Conservation (phyloP, 106 monocot genomes). For the Dactylorhiza incarnata region DNA sequence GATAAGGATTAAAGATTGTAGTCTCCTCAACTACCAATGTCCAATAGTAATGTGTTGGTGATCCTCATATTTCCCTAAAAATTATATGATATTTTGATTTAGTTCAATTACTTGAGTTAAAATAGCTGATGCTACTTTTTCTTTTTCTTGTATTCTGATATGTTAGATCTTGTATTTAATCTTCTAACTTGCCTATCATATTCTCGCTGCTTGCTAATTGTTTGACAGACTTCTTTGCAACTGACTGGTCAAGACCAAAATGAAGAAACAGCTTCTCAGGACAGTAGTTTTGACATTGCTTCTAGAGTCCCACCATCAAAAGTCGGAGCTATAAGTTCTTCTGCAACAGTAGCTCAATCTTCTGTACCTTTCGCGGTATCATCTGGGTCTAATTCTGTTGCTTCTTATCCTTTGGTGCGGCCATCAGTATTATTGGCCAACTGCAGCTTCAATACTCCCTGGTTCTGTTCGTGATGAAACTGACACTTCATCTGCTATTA, state of each 20-base stretch:
- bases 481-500: conserved; percentile 35
- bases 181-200: conserved; percentile 5
- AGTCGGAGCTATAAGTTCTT: conserved; percentile 16
- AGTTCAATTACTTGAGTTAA: neutral
- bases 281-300: conserved; percentile 37
- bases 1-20: neutral
- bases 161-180: neutral
- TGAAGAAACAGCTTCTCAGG: conserved; percentile 63
- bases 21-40: neutral
- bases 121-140: neutral
- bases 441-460: conserved; percentile 40
- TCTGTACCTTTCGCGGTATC: conserved; percentile 2
- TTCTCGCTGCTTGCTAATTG: conserved; percentile 14
- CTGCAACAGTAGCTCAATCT: conserved; percentile 5
- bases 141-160: neutral
- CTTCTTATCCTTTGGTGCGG: conserved; percentile 25
- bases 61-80: neutral
- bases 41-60: neutral
- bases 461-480: conserved; percentile 27
- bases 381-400: conserved; percentile 17
- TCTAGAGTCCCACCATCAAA: conserved; percentile 57
- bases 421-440: conserved; percentile 26
- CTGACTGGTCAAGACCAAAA: conserved; percentile 45
- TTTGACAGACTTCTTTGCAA: conserved; percentile 1
- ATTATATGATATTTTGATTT: neutral